These are phyloP conservation scores for Trichoderma polysporum DNA, from an alignment of 2,329 filamentous ascomycete species.

Conservation along the genomic window DNA sequence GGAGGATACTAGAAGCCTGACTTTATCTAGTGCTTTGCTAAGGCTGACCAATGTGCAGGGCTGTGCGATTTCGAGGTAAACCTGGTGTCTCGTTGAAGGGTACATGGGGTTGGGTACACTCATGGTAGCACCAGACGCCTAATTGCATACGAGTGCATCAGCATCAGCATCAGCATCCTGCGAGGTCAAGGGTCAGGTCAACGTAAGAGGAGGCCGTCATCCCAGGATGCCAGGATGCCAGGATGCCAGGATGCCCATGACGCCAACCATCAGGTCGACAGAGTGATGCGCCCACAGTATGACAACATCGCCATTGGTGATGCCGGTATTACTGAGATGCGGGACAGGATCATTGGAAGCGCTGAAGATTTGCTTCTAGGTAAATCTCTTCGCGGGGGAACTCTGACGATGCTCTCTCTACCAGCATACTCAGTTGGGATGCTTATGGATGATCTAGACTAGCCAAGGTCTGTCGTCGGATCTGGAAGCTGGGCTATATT, in stretches of 20 bases:
- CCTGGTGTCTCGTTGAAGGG: constrained; percentile 32
- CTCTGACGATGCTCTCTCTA: constrained; percentile 43
- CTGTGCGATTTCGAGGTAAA: constrained; percentile 74
- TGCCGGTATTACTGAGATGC: constrained; percentile 70
- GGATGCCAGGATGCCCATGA: constrained; percentile 67
- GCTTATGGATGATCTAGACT: constrained; percentile 64
- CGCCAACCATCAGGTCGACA: constrained; percentile 64
- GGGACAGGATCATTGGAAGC: constrained; percentile 78
- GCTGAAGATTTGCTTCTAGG: constrained; percentile 82
- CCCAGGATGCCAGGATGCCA: constrained; percentile 50
- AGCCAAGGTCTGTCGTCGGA: constrained; percentile 65
- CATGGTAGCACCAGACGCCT: constrained; percentile 59
- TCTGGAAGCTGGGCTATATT: constrained; percentile 49
- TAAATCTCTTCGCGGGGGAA: constrained; percentile 67
- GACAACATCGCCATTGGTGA: constrained; percentile 72
- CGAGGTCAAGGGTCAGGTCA: background rate
- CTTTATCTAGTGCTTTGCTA: constrained; percentile 56
- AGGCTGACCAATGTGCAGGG: constrained; percentile 55
- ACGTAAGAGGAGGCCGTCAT: background rate
- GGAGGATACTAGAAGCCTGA: constrained; percentile 37
- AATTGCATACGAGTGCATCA: constrained; percentile 3
- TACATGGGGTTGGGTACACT: constrained; percentile 67
- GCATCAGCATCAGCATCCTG: background rate
- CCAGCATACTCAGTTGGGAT: constrained; percentile 60
- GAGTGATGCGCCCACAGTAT: constrained; percentile 85